Conservation (phyloP, 495 filamentous ascomycete species). For the Aspergillus bertholletiae region DNA sequence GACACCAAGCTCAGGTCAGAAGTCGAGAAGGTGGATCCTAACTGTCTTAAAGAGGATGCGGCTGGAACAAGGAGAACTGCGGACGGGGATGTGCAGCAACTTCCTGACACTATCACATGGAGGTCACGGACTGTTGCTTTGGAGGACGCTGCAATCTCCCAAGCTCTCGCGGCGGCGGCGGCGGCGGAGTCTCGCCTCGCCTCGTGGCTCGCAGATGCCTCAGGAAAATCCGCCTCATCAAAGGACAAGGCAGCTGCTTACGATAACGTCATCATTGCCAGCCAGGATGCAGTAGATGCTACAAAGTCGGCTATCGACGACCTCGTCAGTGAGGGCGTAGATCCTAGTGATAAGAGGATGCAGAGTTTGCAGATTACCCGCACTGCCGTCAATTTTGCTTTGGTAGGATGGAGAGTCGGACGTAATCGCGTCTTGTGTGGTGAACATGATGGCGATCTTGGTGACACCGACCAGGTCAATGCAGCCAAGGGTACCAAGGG, state of each 20-base stretch:
- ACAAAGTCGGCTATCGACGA: constrained; percentile 93
- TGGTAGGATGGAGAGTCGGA: constrained; percentile 92
- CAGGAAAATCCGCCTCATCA: constrained; percentile 35
- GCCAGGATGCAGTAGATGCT: constrained; percentile 91
- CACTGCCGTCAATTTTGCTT: constrained; percentile 86
- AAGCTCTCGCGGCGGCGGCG: constrained; percentile 59
- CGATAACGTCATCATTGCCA: constrained; percentile 83
- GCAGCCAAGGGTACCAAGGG: constrained; percentile 41
- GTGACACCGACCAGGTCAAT: constrained; percentile 53
- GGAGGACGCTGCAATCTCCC: constrained; percentile 88
- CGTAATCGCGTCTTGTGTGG: constrained; percentile 87
- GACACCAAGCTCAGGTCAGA: constrained; percentile 58
- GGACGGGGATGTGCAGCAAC: constrained; percentile 48
- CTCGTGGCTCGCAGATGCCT: constrained; percentile 34
- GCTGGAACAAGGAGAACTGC: constrained; percentile 52
- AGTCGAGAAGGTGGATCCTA: constrained; percentile 70
- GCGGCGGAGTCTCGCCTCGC: constrained; percentile 52
- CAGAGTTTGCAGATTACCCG: constrained; percentile 90
- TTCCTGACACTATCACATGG: constrained; percentile 82
- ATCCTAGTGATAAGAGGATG: constrained; percentile 82
- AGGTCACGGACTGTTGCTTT: constrained; percentile 81
- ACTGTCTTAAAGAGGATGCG: constrained; percentile 61
- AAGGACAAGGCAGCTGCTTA: constrained; percentile 75
- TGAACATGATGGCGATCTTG: constrained; percentile 64
- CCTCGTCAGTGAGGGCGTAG: constrained; percentile 72